phyloP scores from a whole-genome alignment of 371 early-diverging fungal genomes.

The Funneliformis caledonium region DNA sequence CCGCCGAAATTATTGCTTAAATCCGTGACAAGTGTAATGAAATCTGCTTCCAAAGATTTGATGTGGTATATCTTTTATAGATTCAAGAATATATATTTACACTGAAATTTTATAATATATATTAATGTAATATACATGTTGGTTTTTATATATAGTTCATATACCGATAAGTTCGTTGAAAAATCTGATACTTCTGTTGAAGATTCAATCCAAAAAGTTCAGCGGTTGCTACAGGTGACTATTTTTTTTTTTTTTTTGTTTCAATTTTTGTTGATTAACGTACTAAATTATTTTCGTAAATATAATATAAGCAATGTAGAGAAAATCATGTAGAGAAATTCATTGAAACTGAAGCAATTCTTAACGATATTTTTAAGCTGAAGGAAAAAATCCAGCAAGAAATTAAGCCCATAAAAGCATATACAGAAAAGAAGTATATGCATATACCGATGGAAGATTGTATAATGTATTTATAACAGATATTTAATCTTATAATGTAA shows the following conservation, averaged over 20 bases:
- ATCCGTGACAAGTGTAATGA: constrained; percentile 10
- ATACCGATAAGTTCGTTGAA: neutral
- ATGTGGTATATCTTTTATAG: neutral
- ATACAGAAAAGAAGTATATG: neutral
- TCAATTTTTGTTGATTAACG: neutral
- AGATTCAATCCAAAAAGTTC: neutral
- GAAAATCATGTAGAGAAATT: constrained; percentile 21
- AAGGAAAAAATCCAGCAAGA: constrained; percentile 20
- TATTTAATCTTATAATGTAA: neutral
- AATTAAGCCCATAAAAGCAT: neutral
- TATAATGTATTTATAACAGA: constrained; percentile 19
- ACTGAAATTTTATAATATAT: neutral
- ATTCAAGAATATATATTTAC: neutral
- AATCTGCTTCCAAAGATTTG: constrained; percentile 14
- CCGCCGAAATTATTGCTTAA: constrained; percentile 22
- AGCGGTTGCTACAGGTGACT: constrained; percentile 11
- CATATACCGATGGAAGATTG: constrained; percentile 12
- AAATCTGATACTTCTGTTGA: neutral
- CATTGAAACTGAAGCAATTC: constrained; percentile 29
- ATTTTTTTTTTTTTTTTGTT: neutral
- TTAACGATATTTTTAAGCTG: constrained; percentile 18
- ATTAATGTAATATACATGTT: neutral
- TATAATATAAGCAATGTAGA: neutral
- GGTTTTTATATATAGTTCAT: neutral
- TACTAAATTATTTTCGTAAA: neutral